These are phyloP conservation scores for Apium graveolens DNA, from an alignment of 129 eudicot species.

Conservation along the genomic window DNA sequence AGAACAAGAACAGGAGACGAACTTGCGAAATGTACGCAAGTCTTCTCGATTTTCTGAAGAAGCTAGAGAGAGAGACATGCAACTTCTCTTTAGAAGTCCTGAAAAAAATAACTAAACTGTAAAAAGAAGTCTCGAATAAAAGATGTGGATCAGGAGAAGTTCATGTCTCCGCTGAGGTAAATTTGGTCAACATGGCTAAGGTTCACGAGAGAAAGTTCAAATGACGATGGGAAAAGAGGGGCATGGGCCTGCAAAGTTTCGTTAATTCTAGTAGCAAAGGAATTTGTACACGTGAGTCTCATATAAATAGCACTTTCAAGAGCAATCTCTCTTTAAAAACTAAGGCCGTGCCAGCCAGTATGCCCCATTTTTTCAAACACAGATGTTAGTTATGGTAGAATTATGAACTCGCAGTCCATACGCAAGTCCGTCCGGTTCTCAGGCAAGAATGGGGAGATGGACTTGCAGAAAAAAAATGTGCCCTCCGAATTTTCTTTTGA, in stretches of 20 bases:
- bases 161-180: not conserved
- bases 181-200: not conserved
- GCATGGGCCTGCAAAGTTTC: not conserved
- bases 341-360: not conserved
- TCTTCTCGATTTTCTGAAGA: not conserved
- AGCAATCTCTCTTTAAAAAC: not conserved
- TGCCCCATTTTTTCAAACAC: constrained; percentile 7
- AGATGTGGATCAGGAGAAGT: not conserved
- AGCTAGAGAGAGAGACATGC: not conserved
- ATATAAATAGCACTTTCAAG: not conserved
- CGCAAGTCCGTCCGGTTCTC: not conserved
- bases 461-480: not conserved
- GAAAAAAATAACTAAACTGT: not conserved
- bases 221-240: not conserved
- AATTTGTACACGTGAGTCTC: not conserved
- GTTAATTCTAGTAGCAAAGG: not conserved
- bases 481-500: not conserved
- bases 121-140: not conserved
- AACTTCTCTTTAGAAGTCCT: constrained; percentile 1
- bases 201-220: not conserved
- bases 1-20: not conserved
- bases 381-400: constrained; percentile 5
- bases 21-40: not conserved
- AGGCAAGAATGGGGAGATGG: not conserved
- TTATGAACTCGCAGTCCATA: not conserved